These are phyloP conservation scores for Golubevia pallescens DNA, from an alignment of 1,284 basidiomycete species.

Conservation along the genomic window DNA sequence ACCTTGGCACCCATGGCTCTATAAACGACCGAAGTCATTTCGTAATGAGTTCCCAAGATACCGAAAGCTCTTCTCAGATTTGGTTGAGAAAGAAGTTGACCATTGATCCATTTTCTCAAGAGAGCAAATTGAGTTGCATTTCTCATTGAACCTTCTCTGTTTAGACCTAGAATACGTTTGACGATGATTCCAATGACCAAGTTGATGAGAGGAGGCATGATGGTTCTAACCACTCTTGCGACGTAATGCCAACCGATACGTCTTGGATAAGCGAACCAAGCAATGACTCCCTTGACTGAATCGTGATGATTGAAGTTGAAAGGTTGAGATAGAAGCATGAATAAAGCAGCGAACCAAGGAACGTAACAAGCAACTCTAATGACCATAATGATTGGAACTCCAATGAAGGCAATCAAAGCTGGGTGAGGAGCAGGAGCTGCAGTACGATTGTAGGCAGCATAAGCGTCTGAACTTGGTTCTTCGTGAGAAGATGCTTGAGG, in stretches of 20 bases:
- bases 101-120: constrained; percentile 60
- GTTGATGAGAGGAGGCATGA: constrained; percentile 61
- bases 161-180: constrained; percentile 58
- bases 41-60: constrained; percentile 62
- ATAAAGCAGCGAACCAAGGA: constrained; percentile 62
- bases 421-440: constrained; percentile 47
- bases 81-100: constrained; percentile 53
- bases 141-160: constrained; percentile 62
- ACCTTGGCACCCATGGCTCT: constrained; percentile 62
- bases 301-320: constrained; percentile 61
- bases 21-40: constrained; percentile 63
- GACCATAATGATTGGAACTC: constrained; percentile 48
- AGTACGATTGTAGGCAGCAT: constrained; percentile 59
- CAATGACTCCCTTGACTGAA: constrained; percentile 58
- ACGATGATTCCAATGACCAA: constrained; percentile 51
- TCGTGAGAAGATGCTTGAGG: constrained; percentile 62
- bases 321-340: constrained; percentile 59
- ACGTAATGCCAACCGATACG: constrained; percentile 64
- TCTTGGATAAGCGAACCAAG: constrained; percentile 60
- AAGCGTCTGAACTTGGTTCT: constrained; percentile 57
- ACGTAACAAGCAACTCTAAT: constrained; percentile 54
- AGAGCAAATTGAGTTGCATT: constrained; percentile 59
- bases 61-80: constrained; percentile 51
- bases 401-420: constrained; percentile 48
- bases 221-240: constrained; percentile 56